These are phyloP conservation scores for Leccinum truebloodii DNA, from an alignment of 768 basidiomycete genomes.

Conservation along the genomic window DNA sequence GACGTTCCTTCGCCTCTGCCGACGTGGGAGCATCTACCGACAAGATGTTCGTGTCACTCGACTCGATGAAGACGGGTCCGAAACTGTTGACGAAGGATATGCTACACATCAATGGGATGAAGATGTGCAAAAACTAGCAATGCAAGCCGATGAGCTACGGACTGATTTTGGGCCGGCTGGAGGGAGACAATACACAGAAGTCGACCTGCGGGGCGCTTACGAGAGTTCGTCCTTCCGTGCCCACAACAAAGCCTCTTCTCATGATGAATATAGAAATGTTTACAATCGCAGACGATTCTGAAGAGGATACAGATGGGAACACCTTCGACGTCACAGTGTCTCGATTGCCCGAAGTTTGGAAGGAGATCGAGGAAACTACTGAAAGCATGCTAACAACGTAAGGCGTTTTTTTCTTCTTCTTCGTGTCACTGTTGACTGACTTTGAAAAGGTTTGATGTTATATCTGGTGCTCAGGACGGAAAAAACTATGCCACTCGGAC, in stretches of 20 bases:
- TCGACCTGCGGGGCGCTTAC: conserved; percentile 55
- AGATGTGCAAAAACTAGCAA: conserved; percentile 41
- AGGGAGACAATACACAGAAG: conserved; percentile 43
- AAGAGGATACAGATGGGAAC: conserved; percentile 39
- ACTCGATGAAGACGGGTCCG: conserved; percentile 15
- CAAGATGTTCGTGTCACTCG: conserved; percentile 37
- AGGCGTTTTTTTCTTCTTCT: conserved; percentile 11
- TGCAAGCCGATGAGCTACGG: conserved; percentile 24
- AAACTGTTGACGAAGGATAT: not conserved
- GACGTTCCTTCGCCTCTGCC: conserved; percentile 48
- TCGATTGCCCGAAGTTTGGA: conserved; percentile 57
- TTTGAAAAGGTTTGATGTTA: conserved; percentile 57
- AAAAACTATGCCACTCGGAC: conserved; percentile 44
- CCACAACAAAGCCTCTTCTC: conserved; percentile 6
- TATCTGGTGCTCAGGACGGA: conserved; percentile 54
- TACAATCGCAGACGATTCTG: conserved; percentile 23
- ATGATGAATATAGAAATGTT: conserved; percentile 42
- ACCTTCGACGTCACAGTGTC: conserved; percentile 52
- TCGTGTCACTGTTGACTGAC: conserved; percentile 4
- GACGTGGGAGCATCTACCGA: conserved; percentile 47
- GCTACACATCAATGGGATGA: conserved; percentile 39
- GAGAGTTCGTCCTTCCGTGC: conserved; percentile 44
- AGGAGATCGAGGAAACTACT: conserved; percentile 44
- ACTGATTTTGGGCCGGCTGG: conserved; percentile 47
- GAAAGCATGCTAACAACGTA: conserved; percentile 68